Conservation (phyloP, 1,139 yeast genomes). For the Casaregolazyma lundiana region DNA sequence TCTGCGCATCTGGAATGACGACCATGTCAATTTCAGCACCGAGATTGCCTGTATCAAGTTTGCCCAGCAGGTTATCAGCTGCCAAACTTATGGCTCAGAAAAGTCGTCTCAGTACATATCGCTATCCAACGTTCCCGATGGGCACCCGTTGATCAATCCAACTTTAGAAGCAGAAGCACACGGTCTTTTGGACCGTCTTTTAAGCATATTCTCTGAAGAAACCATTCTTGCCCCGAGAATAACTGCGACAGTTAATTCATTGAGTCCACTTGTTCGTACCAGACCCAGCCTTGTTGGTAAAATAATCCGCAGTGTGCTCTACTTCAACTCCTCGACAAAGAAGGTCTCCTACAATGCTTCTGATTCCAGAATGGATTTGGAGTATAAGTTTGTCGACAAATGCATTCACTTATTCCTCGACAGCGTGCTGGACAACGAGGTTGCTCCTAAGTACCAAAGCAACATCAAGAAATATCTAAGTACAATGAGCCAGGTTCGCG, state of each 20-base stretch:
- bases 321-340: slow-evolving; percentile 32
- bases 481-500: slow-evolving; percentile 29
- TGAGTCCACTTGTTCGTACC: slow-evolving; percentile 31
- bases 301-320: slow-evolving; percentile 32
- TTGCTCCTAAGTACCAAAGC: slow-evolving; percentile 25
- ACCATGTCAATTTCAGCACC: slow-evolving; percentile 33
- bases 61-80: slow-evolving; percentile 62
- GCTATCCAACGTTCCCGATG: slow-evolving; percentile 52
- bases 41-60: slow-evolving; percentile 69
- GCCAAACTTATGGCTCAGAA: slow-evolving; percentile 52
- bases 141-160: slow-evolving; percentile 63
- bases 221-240: slow-evolving; percentile 30
- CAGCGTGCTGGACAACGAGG: slow-evolving; percentile 28
- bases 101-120: slow-evolving; percentile 47
- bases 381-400: slow-evolving; percentile 36
- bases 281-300: slow-evolving; percentile 32
- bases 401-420: slow-evolving; percentile 33
- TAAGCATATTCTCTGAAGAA: slow-evolving; percentile 53
- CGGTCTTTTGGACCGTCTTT: slow-evolving; percentile 60
- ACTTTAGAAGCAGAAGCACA: slow-evolving; percentile 67
- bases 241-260: slow-evolving; percentile 34
- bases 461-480: slow-evolving; percentile 32
- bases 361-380: slow-evolving; percentile 27
- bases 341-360: slow-evolving; percentile 18
- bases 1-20: slow-evolving; percentile 32